These are phyloP conservation scores for Remersonia thermophila DNA, from an alignment of 2,329 filamentous ascomycete species.

Conservation along the genomic window DNA sequence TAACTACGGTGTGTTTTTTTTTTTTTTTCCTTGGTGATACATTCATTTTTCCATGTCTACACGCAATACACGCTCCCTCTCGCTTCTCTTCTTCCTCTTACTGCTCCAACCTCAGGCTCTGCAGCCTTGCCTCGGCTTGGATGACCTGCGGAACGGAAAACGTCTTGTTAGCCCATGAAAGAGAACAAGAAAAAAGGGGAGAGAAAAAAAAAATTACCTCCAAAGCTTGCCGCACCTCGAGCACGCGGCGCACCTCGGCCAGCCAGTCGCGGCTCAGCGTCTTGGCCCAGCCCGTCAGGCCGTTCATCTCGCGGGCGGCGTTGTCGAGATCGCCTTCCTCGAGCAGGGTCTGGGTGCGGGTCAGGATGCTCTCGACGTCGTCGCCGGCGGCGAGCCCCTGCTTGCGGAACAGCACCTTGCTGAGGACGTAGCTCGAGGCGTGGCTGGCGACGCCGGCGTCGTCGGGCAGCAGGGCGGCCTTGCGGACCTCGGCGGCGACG, in stretches of 20 bases:
- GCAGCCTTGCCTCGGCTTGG: slow-evolving; percentile 76
- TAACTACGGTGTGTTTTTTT: no score
- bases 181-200: slow-evolving; percentile 2
- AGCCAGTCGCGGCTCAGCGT: slow-evolving; percentile 92
- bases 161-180: no score
- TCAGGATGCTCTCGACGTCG: slow-evolving; percentile 88
- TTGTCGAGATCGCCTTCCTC: slow-evolving; percentile 89
- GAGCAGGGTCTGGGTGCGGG: slow-evolving; percentile 75
- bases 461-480: slow-evolving; percentile 83
- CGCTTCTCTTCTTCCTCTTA: neutral
- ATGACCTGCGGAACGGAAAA: slow-evolving; percentile 65
- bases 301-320: slow-evolving; percentile 91
- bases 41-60: no score
- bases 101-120: slow-evolving; percentile 75
- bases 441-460: slow-evolving; percentile 92
- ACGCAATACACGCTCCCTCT: neutral
- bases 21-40: neutral
- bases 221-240: slow-evolving; percentile 92
- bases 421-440: slow-evolving; percentile 77
- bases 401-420: slow-evolving; percentile 95
- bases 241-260: slow-evolving; percentile 73
- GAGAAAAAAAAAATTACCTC: slow-evolving; percentile 53
- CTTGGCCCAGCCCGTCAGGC: slow-evolving; percentile 86
- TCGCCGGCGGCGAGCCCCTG: slow-evolving; percentile 68
- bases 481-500: slow-evolving; percentile 83